Conservation (phyloP, 2,329 filamentous ascomycete genomes). For the Phialemoniopsis sp. region DNA sequence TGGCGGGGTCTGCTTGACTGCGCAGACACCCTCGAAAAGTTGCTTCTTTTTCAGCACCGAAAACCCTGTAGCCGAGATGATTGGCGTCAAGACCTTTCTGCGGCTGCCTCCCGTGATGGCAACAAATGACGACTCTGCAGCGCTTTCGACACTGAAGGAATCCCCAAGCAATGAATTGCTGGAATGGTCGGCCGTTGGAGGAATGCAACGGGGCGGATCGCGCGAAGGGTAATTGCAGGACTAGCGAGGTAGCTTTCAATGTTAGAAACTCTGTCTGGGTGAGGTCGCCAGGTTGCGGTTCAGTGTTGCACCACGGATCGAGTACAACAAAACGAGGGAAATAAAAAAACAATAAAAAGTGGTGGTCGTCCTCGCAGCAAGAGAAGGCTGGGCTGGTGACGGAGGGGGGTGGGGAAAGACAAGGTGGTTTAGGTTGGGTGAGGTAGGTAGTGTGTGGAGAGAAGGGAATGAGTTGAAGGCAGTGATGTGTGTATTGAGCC, state of each 20-base stretch:
- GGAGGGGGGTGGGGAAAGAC: constrained; percentile 8
- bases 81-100: neutral
- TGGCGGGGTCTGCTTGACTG: constrained; percentile 7
- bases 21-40: constrained; percentile 5
- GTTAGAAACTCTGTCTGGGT: constrained; percentile 1
- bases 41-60: too few species aligned
- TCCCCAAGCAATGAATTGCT: too few species aligned
- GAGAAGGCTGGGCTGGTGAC: constrained; percentile 5
- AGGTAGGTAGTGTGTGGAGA: neutral
- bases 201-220: too few species aligned
- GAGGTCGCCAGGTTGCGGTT: neutral
- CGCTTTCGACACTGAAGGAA: constrained; percentile 7
- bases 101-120: neutral
- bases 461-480: neutral
- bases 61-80: neutral
- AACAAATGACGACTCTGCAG: constrained; percentile 5
- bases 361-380: neutral
- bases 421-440: neutral
- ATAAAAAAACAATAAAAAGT: neutral
- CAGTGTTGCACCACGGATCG: neutral
- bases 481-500: neutral
- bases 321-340: neutral
- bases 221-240: too few species aligned
- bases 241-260: too few species aligned
- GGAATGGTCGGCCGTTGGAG: too few species aligned